phyloP scores from a whole-genome alignment of 1,284 basidiomycete species.

The Boletus holoroseus region DNA sequence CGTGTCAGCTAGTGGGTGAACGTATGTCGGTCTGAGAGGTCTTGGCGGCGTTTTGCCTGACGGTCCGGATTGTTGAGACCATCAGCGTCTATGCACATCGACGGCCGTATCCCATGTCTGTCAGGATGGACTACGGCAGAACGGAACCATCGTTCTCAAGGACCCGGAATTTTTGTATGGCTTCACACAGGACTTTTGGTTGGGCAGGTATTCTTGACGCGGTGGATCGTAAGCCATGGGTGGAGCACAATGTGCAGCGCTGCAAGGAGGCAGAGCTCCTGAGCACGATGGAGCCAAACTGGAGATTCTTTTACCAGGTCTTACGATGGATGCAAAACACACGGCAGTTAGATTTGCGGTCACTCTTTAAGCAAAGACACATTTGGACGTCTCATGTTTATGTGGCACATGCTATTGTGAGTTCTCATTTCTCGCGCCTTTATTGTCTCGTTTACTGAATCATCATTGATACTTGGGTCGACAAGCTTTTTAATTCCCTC shows the following conservation, averaged over 20 bases:
- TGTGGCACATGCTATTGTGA: too few relatives aligned
- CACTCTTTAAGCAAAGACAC: slow-evolving; percentile 81
- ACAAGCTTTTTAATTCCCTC: too few relatives aligned
- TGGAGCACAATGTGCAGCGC: slow-evolving; percentile 89
- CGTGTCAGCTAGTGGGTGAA: too few relatives aligned
- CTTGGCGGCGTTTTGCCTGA: too few relatives aligned
- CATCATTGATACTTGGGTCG: too few relatives aligned
- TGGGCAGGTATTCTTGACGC: slow-evolving; percentile 88
- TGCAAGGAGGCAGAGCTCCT: slow-evolving; percentile 87
- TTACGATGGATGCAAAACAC: slow-evolving; percentile 91
- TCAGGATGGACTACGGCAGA: slow-evolving; percentile 90
- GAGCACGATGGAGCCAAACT: slow-evolving; percentile 94
- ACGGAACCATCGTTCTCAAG: slow-evolving; percentile 88
- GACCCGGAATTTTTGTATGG: slow-evolving; percentile 88
- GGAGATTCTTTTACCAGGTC: slow-evolving; percentile 91
- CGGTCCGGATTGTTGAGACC: too few relatives aligned
- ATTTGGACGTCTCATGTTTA: slow-evolving; percentile 88
- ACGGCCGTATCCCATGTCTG: slow-evolving; percentile 86
- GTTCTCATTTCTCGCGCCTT: too few relatives aligned
- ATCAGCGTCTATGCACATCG: slow-evolving; percentile 81
- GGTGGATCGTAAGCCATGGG: slow-evolving; percentile 93
- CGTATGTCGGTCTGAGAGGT: too few relatives aligned
- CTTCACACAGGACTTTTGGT: slow-evolving; percentile 91
- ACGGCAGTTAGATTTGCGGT: slow-evolving; percentile 84
- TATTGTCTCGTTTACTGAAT: too few relatives aligned